A percentile compares a stretch with the other conserved stretches of the same genome.
Evolutionary conservation across 176 grass and related monocot genomes (phyloP).

Genomic region (Cenchrus americanus): DNA sequence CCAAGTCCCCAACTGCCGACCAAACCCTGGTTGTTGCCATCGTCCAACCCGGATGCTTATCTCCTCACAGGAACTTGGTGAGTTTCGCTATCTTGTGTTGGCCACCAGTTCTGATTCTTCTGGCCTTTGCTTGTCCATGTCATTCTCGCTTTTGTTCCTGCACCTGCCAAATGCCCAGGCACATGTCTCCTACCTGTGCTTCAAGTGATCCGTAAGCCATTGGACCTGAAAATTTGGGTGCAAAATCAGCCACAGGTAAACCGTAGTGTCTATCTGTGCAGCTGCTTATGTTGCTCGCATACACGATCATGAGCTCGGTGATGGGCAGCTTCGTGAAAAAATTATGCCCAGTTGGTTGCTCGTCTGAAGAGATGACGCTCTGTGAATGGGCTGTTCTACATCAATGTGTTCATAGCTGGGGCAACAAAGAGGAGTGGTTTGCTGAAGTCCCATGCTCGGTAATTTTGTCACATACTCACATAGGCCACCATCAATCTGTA

Average conservation of each 20-base stretch:
- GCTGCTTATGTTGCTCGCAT: not conserved
- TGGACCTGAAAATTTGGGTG: not conserved
- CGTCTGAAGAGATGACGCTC: slow-evolving; percentile 57
- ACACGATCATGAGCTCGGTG: not conserved
- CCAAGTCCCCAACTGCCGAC: no score
- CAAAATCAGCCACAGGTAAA: not conserved
- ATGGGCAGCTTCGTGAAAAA: not conserved
- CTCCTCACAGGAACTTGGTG: slow-evolving; percentile 18
- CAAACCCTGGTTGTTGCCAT: not conserved
- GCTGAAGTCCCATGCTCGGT: no score
- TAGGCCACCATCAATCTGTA: slow-evolving; percentile 79
- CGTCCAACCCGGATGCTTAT: slow-evolving; percentile 36
- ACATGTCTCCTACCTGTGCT: not conserved
- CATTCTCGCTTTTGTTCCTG: slow-evolving; percentile 1
- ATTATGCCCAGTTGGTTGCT: slow-evolving; percentile 67
- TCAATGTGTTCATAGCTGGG: slow-evolving; percentile 94
- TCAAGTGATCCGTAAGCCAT: not conserved
- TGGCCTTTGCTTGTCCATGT: slow-evolving; percentile 10
- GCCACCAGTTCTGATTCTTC: slow-evolving; percentile 2
- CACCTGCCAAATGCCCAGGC: slow-evolving; percentile 4
- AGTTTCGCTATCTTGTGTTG: slow-evolving; percentile 10
- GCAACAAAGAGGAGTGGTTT: slow-evolving; percentile 81
- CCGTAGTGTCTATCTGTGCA: not conserved
- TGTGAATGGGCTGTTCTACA: slow-evolving; percentile 95
- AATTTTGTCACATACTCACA: slow-evolving; percentile 58